phyloP scores from a whole-genome alignment of 805 yeast genomes.

The Dipodascus albidus region DNA sequence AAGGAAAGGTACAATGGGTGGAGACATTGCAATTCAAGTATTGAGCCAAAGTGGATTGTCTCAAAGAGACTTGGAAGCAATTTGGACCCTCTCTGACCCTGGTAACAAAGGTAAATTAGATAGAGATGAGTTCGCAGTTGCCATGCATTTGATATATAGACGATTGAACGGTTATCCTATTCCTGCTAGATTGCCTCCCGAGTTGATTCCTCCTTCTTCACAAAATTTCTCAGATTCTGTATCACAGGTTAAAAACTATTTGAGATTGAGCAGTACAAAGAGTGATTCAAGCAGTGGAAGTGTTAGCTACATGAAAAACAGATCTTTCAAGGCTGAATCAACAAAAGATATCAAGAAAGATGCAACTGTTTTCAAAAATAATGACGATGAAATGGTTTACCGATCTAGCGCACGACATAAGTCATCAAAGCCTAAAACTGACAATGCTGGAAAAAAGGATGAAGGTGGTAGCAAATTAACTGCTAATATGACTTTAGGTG shows the following conservation, averaged over 20 bases:
- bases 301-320: background rate
- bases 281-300: background rate
- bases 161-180: constrained; percentile 79
- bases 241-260: constrained; percentile 54
- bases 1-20: constrained; percentile 60
- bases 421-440: background rate
- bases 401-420: constrained; percentile 27
- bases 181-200: constrained; percentile 76
- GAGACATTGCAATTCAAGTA: constrained; percentile 71
- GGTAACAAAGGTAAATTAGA: constrained; percentile 74
- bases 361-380: constrained; percentile 47
- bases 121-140: constrained; percentile 87
- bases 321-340: constrained; percentile 10
- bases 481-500: constrained; percentile 22
- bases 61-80: constrained; percentile 74
- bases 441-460: constrained; percentile 42
- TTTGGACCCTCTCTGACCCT: constrained; percentile 84
- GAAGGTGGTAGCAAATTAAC: background rate
- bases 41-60: constrained; percentile 86
- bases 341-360: constrained; percentile 25
- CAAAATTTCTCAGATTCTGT: constrained; percentile 55
- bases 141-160: constrained; percentile 93
- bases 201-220: constrained; percentile 61
- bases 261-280: constrained; percentile 31
- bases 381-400: constrained; percentile 56